Evolutionary conservation across 2,329 filamentous ascomycete genomes (phyloP).

Genomic region (Colletotrichum costaricense): DNA sequence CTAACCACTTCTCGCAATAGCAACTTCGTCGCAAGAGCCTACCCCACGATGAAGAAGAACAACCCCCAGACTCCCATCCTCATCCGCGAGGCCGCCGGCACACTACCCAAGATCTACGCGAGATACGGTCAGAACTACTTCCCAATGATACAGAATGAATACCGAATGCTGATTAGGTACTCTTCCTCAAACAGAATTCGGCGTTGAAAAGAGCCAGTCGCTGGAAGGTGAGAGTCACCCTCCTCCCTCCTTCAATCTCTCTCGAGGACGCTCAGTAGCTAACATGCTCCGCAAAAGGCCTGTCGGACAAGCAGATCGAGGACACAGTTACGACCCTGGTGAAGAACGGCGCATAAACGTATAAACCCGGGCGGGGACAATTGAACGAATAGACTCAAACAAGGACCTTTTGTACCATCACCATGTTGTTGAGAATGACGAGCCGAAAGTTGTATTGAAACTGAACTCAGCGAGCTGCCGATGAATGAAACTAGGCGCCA

Average conservation of each 20-base stretch:
- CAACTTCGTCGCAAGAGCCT: conserved; percentile 89
- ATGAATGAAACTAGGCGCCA: not conserved
- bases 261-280: not conserved
- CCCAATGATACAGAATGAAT: not conserved
- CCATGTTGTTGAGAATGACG: conserved; percentile 19
- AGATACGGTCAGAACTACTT: conserved; percentile 79
- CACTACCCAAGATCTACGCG: conserved; percentile 87
- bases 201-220: conserved; percentile 67
- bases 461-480: not conserved
- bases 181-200: conserved; percentile 55
- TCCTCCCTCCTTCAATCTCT: conserved; percentile 48
- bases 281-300: conserved; percentile 46
- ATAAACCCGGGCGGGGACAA: not conserved
- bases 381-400: conserved; percentile 5
- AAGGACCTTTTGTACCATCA: conserved; percentile 21
- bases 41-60: conserved; percentile 99
- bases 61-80: conserved; percentile 95
- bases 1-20: conserved; percentile 57
- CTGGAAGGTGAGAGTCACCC: conserved; percentile 55
- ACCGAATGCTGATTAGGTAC: conserved; percentile 37
- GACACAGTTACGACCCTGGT: conserved; percentile 67
- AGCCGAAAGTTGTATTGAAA: not conserved
- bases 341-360: conserved; percentile 45
- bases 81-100: conserved; percentile 90
- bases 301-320: conserved; percentile 72